Base-by-base conservation (phyloP, 345 rosid genomes). In the Camelina sativa region DNA sequence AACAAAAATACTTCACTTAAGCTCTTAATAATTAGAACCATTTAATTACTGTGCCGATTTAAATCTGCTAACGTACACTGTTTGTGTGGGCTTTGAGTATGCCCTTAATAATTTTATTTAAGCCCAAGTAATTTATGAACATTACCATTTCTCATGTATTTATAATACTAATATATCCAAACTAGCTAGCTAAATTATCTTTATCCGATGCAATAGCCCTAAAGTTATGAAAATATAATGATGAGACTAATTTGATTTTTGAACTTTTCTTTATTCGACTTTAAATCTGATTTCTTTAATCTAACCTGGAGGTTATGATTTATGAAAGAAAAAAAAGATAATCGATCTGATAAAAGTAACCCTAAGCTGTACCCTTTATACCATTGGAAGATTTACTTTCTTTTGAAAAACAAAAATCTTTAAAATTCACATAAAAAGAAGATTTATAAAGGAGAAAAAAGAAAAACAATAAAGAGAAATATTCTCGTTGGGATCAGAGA, bases 401-500 rank as follows among this genome's bases (percentile, higher is more conserved):
- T 72, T 78, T 71, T 53, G 54, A 72, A 78, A 71, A 72, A 43
- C 32, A 44, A 51, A 78, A 78, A 54, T 66, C 74, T 72, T 78
- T 78, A 51, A 43, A 77, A 59, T 58, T 72, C 32, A 72, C 81
- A 66, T 78, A 52, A 78, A 78, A 78, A 78, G 81, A 78, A 78
- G 77, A 72, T 77, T 68, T 68, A 46, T 76, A 67, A 72, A 76
- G 73, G 58, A 76, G 37, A 28, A 44, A 65, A 75, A 71, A 65
- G 57, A 51, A 76, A 57, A 68, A 51, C 69, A 62, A 52, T 52
- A 73, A 72, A 77, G 75, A 63, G 77, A 70, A 46, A 35, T 69
- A 64, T 71, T 74, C 74, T 75, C 78, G 72, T 85, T 60, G 88
- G 88, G 88, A 85, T 85, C 82, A 69, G 85, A 59, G 84, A 84